Base-by-base conservation (phyloP, 495 filamentous ascomycete genomes). In the Hypomontagnella monticulosa region DNA sequence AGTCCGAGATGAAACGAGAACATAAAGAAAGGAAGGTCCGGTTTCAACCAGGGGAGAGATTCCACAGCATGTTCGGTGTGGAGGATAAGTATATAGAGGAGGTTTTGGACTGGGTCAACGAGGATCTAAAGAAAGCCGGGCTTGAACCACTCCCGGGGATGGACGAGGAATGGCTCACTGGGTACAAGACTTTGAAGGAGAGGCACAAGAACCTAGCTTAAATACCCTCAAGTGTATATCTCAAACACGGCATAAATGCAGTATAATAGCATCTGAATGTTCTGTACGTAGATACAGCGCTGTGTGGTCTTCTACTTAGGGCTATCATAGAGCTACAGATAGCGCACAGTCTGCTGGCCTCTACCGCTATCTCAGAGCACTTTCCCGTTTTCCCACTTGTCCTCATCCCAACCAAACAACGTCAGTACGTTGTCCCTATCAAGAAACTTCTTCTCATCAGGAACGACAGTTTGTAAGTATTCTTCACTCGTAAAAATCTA, bases 1-100 rank as follows among this genome's bases (percentile, higher is more conserved):
- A 71, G 27, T 71, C 73, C 4, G 73, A 67, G 0, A 86, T 90
- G 83, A 75, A 79, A 48, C 51, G 54, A 1, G 83, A 88, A 61
- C 90, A 90, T 57, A 54, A 60, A 30, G 73, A 76, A 23, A 73
- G 76, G 14, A 73, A 73, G 32, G 53, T 57, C 9, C 34, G 47
- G 4, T 66, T 71, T 16, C 27, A 66, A 10, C 71, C 64, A 1
- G 71, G 68, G n/a, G 68, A 71, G 3, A 66, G 54, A 27, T 71
- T 73, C n/a, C 67, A 73, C 38, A 67, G 61, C 2, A 61, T 73
- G 48, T 59, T 60, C 6, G 54, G 27, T 2, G 54, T 42, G n/a
- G 71, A 73, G 30, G 64, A 66, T 19, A 50, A n/a, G 14, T 71
- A 71, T 30, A 71, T 73, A 4, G 57, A 61, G 14, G 54, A 68